Conservation (phyloP, 2,329 filamentous ascomycete species). For the Emergomyces pasteurianus region DNA sequence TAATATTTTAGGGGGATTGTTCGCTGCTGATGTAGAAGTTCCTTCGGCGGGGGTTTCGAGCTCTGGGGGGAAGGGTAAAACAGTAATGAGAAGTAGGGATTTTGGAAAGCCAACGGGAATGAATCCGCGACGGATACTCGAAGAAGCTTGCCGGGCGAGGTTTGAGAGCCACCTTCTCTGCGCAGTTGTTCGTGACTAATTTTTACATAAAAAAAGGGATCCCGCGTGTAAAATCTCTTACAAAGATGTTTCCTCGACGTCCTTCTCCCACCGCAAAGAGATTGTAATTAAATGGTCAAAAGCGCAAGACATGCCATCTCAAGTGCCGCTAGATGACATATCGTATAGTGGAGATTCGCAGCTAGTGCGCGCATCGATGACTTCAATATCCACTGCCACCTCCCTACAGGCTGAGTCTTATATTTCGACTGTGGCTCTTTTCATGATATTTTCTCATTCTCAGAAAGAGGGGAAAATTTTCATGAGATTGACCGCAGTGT, state of each 20-base stretch:
- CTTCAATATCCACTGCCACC: conserved; percentile 59
- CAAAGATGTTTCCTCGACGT: conserved; percentile 56
- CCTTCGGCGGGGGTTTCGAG: conserved; percentile 31
- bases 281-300: conserved; percentile 71
- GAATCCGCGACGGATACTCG: conserved; percentile 61
- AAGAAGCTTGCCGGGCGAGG: conserved; percentile 80
- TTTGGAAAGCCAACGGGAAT: conserved; percentile 76
- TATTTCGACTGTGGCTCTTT: conserved; percentile 69
- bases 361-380: conserved; percentile 58
- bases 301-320: conserved; percentile 44
- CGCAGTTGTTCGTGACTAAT: conserved; percentile 1
- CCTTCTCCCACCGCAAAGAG: conserved; percentile 64
- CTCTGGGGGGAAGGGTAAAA: conserved; percentile 22
- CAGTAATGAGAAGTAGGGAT: conserved; percentile 52
- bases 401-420: conserved; percentile 75
- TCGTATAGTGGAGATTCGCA: conserved; percentile 34
- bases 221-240: conserved; percentile 55
- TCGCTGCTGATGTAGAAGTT: conserved; percentile 30
- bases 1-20: conserved; percentile 47
- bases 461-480: conserved; percentile 77
- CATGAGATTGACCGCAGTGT: conserved; percentile 62
- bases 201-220: conserved; percentile 45
- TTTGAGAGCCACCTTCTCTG: conserved; percentile 21
- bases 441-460: conserved; percentile 65
- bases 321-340: conserved; percentile 31